Base-by-base conservation (phyloP, 1,139 yeast genomes). In the Yamadazyma epiphylla region DNA sequence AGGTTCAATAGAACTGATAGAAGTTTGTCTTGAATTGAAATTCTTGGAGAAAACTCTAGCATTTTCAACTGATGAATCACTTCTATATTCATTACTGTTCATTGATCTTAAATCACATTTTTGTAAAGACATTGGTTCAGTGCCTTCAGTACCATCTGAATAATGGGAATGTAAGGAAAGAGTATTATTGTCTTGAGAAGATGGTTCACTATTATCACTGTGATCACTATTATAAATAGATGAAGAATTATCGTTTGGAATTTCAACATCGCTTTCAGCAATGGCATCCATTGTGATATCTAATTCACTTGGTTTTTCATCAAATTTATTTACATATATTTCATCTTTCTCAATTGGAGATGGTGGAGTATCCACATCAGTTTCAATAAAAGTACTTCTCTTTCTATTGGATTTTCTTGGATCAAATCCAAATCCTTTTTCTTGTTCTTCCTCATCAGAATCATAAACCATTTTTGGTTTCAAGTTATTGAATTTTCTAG, bases 111-210 rank as follows among this genome's bases (percentile, higher is more conserved):
- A 40, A 13, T 43, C 44, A 19, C 30, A 24, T 25, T 41, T 41
- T 20, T 37, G 38, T 5, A 22, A 12, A 5, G 45, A 37, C 44
- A 42, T 40, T 29, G 47, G 47, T 27, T 42, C 46, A 16, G 46
- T 35, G 15, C 37, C 43, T 29, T 43, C 47, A 20, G 48, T 44
- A 11, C 48, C 48, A 12, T 37, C 42, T 27, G 60, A 56, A 47
- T 55, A 57, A 41, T 63, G 67, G 35, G 64, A 55, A 42, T 64
- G 67, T 45, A 66, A 64, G 1, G 73, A 67, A 38, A 66, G 60
- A 13, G 66, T 53, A 8, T 69, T 61, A 7, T 53, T 51, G 28
- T 67, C 62, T 5, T 68, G 58, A 21, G 63, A 55, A 4, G 51
- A 43, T 28, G 52, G 59, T 32, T 55, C 63, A 19, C 48, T 38